Conservation (phyloP, 305 asterid genomes). For the Andrographis paniculata region DNA sequence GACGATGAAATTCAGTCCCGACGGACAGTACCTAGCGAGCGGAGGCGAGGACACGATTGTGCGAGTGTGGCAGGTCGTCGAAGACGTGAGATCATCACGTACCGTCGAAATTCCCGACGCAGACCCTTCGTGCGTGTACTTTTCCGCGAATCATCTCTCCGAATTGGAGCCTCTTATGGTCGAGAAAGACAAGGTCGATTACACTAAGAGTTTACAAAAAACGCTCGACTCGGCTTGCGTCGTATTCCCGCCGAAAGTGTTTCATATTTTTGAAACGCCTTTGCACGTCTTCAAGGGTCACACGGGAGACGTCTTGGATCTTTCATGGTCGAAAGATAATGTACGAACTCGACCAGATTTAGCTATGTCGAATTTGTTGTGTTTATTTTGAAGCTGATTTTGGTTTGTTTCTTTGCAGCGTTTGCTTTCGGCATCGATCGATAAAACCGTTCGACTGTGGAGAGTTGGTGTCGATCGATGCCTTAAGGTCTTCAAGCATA, state of each 20-base stretch:
- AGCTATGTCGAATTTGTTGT: background rate
- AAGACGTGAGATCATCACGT: slow-evolving; percentile 65
- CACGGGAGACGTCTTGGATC: slow-evolving; percentile 64
- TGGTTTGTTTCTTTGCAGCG: slow-evolving; percentile 38
- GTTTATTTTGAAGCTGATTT: slow-evolving; percentile 1
- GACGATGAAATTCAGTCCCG: slow-evolving; percentile 81
- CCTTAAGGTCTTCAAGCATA: slow-evolving; percentile 71
- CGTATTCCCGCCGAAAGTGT: slow-evolving; percentile 75
- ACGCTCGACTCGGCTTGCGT: slow-evolving; percentile 79
- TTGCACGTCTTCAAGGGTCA: slow-evolving; percentile 75
- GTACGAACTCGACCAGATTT: slow-evolving; percentile 31
- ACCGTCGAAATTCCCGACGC: slow-evolving; percentile 50
- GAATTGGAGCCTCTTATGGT: slow-evolving; percentile 50
- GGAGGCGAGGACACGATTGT: slow-evolving; percentile 85
- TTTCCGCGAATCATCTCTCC: slow-evolving; percentile 61
- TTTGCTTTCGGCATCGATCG: slow-evolving; percentile 81
- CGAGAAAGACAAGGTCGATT: slow-evolving; percentile 46
- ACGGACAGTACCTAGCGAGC: slow-evolving; percentile 78
- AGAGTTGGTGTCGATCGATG: slow-evolving; percentile 68
- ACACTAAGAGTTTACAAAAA: slow-evolving; percentile 34
- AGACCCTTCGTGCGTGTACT: slow-evolving; percentile 81
- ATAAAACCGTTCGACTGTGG: slow-evolving; percentile 96
- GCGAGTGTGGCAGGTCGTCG: slow-evolving; percentile 79
- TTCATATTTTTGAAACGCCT: slow-evolving; percentile 69
- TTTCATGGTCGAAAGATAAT: slow-evolving; percentile 81